phyloP scores from a whole-genome alignment of 1,139 yeast genomes.

The Magnusiomyces sp. region DNA sequence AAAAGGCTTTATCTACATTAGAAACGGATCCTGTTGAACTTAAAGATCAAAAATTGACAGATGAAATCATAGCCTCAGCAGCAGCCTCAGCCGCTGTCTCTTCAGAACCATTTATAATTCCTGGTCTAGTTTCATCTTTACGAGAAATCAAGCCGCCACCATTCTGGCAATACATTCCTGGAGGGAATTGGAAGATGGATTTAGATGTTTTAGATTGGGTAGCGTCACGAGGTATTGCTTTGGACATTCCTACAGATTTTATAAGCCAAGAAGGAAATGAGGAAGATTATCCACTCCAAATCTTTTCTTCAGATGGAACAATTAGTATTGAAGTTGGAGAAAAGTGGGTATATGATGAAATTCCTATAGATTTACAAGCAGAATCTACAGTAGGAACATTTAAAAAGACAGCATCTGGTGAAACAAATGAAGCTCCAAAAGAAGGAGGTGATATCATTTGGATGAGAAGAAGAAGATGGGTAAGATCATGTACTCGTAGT shows the following conservation, averaged over 20 bases:
- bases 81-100: not conserved
- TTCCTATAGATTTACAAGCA: not conserved
- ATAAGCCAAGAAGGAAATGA: not conserved
- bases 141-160: conserved; percentile 23
- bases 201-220: conserved; percentile 24
- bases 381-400: conserved; percentile 9
- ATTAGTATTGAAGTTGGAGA: conserved; percentile 21
- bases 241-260: not conserved
- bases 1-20: not conserved
- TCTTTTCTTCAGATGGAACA: conserved; percentile 6
- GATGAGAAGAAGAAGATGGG: conserved; percentile 1
- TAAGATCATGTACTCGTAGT: not conserved
- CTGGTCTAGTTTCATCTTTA: conserved; percentile 6
- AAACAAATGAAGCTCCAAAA: too few relatives aligned
- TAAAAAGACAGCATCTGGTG: conserved; percentile 1
- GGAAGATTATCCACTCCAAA: not conserved
- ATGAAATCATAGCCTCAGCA: not conserved
- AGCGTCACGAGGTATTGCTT: conserved; percentile 13
- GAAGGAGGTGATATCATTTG: not conserved
- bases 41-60: too few relatives aligned
- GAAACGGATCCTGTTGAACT: too few relatives aligned
- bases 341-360: conserved; percentile 26
- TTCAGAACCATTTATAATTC: conserved; percentile 1
- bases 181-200: conserved; percentile 25
- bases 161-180: conserved; percentile 22